Percentiles rank a stretch among this genome's conserved stretches.
Evolutionary conservation across 2,329 filamentous ascomycete genomes (phyloP).

Genomic region (Hypoxylon sp.): DNA sequence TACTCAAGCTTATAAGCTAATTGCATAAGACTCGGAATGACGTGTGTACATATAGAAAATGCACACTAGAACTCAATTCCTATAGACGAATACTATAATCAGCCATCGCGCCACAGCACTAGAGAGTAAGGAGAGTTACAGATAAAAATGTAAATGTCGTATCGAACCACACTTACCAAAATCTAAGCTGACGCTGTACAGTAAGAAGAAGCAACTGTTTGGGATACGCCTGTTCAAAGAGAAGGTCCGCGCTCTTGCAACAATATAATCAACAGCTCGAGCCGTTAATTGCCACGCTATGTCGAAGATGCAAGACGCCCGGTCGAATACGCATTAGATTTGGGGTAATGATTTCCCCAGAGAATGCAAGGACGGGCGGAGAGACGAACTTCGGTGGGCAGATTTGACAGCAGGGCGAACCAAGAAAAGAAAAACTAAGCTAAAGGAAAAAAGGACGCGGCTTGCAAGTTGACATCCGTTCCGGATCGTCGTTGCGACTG

Average conservation of each 20-base stretch:
- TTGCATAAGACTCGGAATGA: conserved; percentile 21
- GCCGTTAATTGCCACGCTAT: conserved; percentile 42
- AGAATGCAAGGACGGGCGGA: conserved; percentile 40
- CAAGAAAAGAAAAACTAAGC: conserved; percentile 31
- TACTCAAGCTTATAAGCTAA: conserved; percentile 23
- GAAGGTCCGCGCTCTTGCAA: conserved; percentile 22
- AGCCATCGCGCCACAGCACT: conserved; percentile 23
- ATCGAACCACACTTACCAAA: conserved; percentile 27
- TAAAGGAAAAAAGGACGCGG: conserved; percentile 21
- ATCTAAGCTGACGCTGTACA: conserved; percentile 24
- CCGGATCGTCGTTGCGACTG: conserved; percentile 36
- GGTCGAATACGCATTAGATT: conserved; percentile 34
- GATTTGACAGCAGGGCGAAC: conserved; percentile 19
- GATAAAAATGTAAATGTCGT: neutral
- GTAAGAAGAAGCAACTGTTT: conserved; percentile 27
- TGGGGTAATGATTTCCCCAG: conserved; percentile 43
- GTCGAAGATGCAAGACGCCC: conserved; percentile 29
- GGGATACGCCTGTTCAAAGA: conserved; percentile 27
- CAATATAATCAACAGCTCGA: conserved; percentile 37
- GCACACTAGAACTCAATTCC: conserved; percentile 23
- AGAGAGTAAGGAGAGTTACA: neutral
- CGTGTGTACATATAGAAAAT: conserved; percentile 12
- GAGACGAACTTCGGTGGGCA: conserved; percentile 9
- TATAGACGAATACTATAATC: conserved; percentile 23
- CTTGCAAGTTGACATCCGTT: conserved; percentile 27